These are phyloP conservation scores for Umbilicaria muhlenbergii DNA, from an alignment of 495 filamentous ascomycete genomes.

Conservation along the genomic window DNA sequence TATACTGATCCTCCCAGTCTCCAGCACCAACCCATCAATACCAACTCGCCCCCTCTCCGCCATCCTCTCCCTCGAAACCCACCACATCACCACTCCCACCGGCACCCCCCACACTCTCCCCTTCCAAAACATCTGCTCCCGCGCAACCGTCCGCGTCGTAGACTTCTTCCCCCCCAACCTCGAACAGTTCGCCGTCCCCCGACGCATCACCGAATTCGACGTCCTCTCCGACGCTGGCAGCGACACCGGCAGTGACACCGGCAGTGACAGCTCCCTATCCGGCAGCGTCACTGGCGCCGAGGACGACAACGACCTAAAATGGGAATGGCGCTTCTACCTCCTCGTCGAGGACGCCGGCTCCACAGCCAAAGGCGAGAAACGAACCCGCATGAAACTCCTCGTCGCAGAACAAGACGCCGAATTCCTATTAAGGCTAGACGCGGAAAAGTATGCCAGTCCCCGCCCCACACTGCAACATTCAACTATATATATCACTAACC, in stretches of 20 bases:
- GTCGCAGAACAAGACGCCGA: constrained; percentile 51
- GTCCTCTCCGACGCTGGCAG: constrained; percentile 28
- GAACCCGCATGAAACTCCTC: constrained; percentile 40
- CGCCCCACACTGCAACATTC: neutral
- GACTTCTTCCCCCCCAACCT: constrained; percentile 64
- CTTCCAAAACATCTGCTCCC: constrained; percentile 64
- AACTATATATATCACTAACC: constrained; percentile 2
- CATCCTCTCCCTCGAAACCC: constrained; percentile 25
- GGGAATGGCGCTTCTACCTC: constrained; percentile 71
- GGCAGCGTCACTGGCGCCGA: constrained; percentile 6
- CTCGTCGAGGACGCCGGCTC: constrained; percentile 45
- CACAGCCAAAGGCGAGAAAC: constrained; percentile 18
- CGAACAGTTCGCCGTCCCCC: constrained; percentile 53
- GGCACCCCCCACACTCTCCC: constrained; percentile 35
- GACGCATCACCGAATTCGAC: constrained; percentile 25
- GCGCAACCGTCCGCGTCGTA: constrained; percentile 51
- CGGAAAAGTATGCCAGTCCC: constrained; percentile 41
- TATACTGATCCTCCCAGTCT: constrained; percentile 17
- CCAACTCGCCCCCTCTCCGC: constrained; percentile 21
- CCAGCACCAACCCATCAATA: constrained; percentile 16
- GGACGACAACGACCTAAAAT: constrained; percentile 19
- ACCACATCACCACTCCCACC: constrained; percentile 25
- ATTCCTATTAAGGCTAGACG: constrained; percentile 47
- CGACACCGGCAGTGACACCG: constrained; percentile 18
- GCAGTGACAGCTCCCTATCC: constrained; percentile 17